Evolutionary conservation across 805 yeast genomes (phyloP).

Genomic region (Zygosaccharomyces lentus): DNA sequence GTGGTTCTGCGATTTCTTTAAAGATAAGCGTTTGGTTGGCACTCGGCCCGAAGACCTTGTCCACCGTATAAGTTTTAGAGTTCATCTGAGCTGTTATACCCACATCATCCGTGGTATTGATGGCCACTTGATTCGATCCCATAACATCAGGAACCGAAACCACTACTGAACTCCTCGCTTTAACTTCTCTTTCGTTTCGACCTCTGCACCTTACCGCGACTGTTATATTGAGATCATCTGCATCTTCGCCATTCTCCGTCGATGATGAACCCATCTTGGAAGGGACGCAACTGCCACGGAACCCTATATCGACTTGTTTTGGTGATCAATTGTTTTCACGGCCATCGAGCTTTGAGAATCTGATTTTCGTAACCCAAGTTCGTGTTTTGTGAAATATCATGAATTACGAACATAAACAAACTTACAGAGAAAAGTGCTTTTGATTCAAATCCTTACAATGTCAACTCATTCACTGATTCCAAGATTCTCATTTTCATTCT

Average conservation of each 20-base stretch:
- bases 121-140: constrained; percentile 44
- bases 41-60: constrained; percentile 77
- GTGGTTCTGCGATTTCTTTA: constrained; percentile 59
- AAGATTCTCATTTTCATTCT: neutral
- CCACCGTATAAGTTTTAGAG: constrained; percentile 63
- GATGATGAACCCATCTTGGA: constrained; percentile 11
- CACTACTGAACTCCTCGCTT: constrained; percentile 55
- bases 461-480: neutral
- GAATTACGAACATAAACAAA: constrained; percentile 2
- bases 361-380: neutral
- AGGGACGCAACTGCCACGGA: neutral
- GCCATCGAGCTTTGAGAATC: neutral
- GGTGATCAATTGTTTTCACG: neutral
- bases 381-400: constrained; percentile 8
- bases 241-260: constrained; percentile 10
- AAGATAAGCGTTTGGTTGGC: constrained; percentile 68
- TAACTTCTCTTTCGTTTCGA: constrained; percentile 53
- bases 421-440: constrained; percentile 2
- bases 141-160: constrained; percentile 48
- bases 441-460: neutral
- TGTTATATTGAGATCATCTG: constrained; percentile 47
- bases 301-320: neutral
- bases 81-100: constrained; percentile 41
- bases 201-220: constrained; percentile 65
- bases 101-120: constrained; percentile 40